Conservation (phyloP, 225 moss, liverwort and hornwort genomes). For the Ulota crispa region DNA sequence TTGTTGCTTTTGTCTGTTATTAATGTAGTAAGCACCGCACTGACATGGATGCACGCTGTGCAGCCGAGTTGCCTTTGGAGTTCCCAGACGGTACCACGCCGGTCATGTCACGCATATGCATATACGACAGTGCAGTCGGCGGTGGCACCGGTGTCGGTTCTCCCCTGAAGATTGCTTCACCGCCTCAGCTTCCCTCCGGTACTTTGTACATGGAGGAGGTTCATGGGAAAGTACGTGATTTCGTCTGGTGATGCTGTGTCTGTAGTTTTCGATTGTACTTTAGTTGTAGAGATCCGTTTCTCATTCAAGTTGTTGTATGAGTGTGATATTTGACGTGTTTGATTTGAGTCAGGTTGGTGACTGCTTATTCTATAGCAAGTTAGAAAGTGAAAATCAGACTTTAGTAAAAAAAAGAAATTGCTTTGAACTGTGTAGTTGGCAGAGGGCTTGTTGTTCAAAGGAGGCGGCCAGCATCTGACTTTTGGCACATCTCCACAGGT, state of each 20-base stretch:
- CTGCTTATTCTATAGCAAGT: slow-evolving; percentile 15
- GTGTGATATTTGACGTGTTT: slow-evolving; percentile 15
- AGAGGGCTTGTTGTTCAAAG: slow-evolving; percentile 77
- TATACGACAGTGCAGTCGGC: slow-evolving; percentile 86
- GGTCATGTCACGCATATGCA: slow-evolving; percentile 97
- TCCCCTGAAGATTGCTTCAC: slow-evolving; percentile 83
- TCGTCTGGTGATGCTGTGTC: slow-evolving; percentile 9
- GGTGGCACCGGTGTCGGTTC: slow-evolving; percentile 80
- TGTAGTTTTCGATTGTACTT: not conserved
- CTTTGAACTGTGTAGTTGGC: slow-evolving; percentile 66
- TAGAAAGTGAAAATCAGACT: slow-evolving; percentile 16
- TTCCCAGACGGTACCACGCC: slow-evolving; percentile 99
- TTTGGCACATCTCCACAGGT: slow-evolving; percentile 98
- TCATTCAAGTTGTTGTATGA: slow-evolving; percentile 16
- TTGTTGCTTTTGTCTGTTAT: slow-evolving; percentile 19
- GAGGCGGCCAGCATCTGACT: slow-evolving; percentile 72
- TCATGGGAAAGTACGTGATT: slow-evolving; percentile 69
- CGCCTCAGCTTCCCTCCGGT: slow-evolving; percentile 76
- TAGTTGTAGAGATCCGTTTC: not conserved
- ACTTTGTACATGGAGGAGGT: slow-evolving; percentile 99
- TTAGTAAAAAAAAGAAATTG: slow-evolving; percentile 25
- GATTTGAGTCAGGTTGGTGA: slow-evolving; percentile 29
- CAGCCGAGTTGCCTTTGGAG: slow-evolving; percentile 99
- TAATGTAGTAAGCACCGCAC: slow-evolving; percentile 1
- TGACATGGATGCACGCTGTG: slow-evolving; percentile 30